Evolutionary conservation across 2,329 filamentous ascomycete species (phyloP).

Genomic region (Talaromyces sp.): DNA sequence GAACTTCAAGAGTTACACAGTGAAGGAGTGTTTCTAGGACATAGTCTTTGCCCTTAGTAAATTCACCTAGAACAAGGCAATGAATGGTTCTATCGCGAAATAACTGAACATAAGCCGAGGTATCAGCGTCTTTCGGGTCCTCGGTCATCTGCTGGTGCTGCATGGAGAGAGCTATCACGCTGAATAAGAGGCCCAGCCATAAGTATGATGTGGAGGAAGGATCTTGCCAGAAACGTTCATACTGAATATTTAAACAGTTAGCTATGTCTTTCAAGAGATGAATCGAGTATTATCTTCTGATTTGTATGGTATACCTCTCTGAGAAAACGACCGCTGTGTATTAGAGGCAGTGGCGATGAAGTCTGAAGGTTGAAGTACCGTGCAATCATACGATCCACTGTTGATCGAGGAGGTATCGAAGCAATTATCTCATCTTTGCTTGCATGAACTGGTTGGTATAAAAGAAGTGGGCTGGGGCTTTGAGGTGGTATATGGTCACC

Average conservation of each 20-base stretch:
- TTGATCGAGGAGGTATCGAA: not conserved
- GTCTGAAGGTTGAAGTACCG: not conserved
- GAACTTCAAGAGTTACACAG: not conserved
- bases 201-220: not conserved
- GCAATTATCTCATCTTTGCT: not conserved
- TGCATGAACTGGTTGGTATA: not conserved
- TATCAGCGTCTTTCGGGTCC: not conserved
- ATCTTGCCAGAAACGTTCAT: constrained; percentile 7
- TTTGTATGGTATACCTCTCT: not conserved
- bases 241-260: not conserved
- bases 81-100: constrained; percentile 49
- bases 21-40: constrained; percentile 53
- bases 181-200: constrained; percentile 5
- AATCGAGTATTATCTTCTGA: not conserved
- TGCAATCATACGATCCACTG: not conserved
- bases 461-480: not conserved
- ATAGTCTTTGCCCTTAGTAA: constrained; percentile 55
- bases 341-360: not conserved
- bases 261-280: too few species aligned
- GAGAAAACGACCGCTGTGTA: not conserved
- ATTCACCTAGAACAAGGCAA: constrained; percentile 58
- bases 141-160: constrained; percentile 1
- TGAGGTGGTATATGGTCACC: constrained; percentile 17
- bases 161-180: constrained; percentile 6
- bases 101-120: not conserved